phyloP scores from a whole-genome alignment of 768 basidiomycete species.

The Suillus plorans region DNA sequence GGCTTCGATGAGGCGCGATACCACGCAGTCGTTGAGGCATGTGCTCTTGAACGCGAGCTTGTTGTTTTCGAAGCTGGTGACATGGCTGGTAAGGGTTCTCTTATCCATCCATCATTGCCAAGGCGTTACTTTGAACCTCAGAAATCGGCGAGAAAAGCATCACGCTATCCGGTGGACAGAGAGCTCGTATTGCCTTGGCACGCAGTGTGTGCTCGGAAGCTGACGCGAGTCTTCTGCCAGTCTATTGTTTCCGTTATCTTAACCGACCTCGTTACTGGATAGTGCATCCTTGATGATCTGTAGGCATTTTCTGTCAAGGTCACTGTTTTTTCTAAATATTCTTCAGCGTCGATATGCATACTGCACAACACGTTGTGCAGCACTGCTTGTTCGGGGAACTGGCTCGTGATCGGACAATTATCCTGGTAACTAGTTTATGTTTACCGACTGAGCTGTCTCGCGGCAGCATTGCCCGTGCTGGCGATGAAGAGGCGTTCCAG shows the following conservation, averaged over 20 bases:
- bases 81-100: conserved; percentile 53
- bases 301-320: conserved; percentile 36
- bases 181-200: conserved; percentile 74
- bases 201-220: conserved; percentile 77
- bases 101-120: background rate
- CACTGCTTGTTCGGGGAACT: conserved; percentile 64
- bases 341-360: conserved; percentile 70
- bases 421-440: conserved; percentile 80
- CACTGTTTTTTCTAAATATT: conserved; percentile 15
- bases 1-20: conserved; percentile 65
- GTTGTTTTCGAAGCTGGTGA: conserved; percentile 75
- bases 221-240: conserved; percentile 34
- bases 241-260: background rate
- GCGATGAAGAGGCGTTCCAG: too few relatives aligned
- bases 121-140: conserved; percentile 16
- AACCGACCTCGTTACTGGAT: background rate
- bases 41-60: conserved; percentile 71
- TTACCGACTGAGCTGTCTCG: conserved; percentile 63
- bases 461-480: too few relatives aligned
- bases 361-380: conserved; percentile 65
- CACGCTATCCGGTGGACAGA: conserved; percentile 70
- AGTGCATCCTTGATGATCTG: conserved; percentile 74
- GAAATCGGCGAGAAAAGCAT: conserved; percentile 77
- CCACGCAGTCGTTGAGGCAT: conserved; percentile 66
- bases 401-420: conserved; percentile 64